Evolutionary conservation across 2,329 filamentous ascomycete species (phyloP), one percentile per base, ranked within the genome.

Genomic region (Phaeosphaeria sp.): DNA sequence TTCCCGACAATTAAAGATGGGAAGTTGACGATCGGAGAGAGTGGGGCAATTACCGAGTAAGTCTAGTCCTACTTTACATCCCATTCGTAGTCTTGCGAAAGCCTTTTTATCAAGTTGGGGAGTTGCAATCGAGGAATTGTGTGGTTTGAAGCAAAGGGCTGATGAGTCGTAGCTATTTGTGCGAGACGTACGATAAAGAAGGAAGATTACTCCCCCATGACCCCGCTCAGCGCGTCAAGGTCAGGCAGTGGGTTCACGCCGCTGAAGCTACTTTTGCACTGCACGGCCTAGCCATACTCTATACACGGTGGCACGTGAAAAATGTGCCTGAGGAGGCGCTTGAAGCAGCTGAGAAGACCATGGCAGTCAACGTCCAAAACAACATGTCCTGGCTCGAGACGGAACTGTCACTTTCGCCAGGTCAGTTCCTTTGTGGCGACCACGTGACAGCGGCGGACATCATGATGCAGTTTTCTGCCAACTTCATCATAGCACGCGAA

Each of bases 11-110:
- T 83, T 15, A 72, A 73, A 47, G 81, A 83, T 63, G 78, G 75
- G 7, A 72, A 74, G 9, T 50, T 80, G n/a, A 67, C 69, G 0
- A 56, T 82, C 6, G 72, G 73, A 42, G 81, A 83, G 67, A 82
- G 80, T 59, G 79, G 80, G 2, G 80, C 78, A 17, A 82, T 83
- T 50, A 77, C 73, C 36, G 80, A 83, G 79, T 82, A 72, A 20
- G 65, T 56, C 10, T 23, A 2, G 25, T 41, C 20, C 11, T 21
- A 36, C n/a, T n/a, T 20, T 44, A 9, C 3, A 44, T 22, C 6
- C 10, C 10, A 21, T 6, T 22, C 11, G 21, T 21, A 9, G 22
- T 43, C 20, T 13, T 13, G 50, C 9, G 10, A 43, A 13, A 7
- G 30, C 30, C 13, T 15, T 36, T 6, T 36, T 36, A n/a, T 15